phyloP scores from a whole-genome alignment of 768 basidiomycete species.

The Boletus subparvulus region DNA sequence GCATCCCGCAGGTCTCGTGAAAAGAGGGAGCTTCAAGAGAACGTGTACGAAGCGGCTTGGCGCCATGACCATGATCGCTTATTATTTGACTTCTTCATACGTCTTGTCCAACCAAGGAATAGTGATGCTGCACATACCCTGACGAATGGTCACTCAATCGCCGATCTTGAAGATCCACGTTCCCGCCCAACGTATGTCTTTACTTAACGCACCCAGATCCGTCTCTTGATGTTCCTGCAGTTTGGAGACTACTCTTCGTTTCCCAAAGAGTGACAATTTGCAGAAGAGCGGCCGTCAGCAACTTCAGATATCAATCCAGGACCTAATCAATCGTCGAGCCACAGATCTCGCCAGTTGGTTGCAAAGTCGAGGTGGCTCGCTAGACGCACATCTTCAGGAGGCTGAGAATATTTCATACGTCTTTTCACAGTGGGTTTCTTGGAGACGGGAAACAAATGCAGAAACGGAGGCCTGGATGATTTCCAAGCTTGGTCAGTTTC shows the following conservation, averaged over 20 bases:
- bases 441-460: not conserved
- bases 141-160: not conserved
- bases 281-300: too few relatives aligned
- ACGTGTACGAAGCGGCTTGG: not conserved
- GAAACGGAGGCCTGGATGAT: not conserved
- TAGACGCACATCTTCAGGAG: not conserved
- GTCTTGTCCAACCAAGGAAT: not conserved
- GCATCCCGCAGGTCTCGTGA: slow-evolving; percentile 7
- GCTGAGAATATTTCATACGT: not conserved
- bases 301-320: too few relatives aligned
- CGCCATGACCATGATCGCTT: slow-evolving; percentile 10
- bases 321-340: not conserved
- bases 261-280: too few relatives aligned
- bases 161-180: not conserved
- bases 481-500: not conserved
- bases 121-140: not conserved
- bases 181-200: slow-evolving; percentile 2
- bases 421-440: not conserved
- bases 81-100: slow-evolving; percentile 11
- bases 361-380: not conserved
- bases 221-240: too few relatives aligned
- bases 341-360: not conserved
- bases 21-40: too few relatives aligned
- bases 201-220: too few relatives aligned
- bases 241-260: too few relatives aligned